A percentile compares a stretch with the other conserved stretches of the same genome.
phyloP scores from a whole-genome alignment of 148 eudicot species.

The Pharnaceum exiguum region DNA sequence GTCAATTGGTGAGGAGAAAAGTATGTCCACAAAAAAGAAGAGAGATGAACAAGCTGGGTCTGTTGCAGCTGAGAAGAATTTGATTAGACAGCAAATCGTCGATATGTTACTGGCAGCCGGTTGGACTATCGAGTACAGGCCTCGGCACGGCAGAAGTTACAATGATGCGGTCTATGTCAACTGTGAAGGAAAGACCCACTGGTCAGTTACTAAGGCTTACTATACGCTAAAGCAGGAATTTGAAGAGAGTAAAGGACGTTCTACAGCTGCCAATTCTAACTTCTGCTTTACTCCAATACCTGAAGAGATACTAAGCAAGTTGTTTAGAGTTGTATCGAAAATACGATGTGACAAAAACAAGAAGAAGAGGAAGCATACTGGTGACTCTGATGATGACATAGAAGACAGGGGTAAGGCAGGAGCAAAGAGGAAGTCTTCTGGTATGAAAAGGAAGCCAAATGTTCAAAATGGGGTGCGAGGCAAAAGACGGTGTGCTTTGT shows the following conservation, averaged over 20 bases:
- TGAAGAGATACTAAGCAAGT: slow-evolving; percentile 50
- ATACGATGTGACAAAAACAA: slow-evolving; percentile 31
- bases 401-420: slow-evolving; percentile 11
- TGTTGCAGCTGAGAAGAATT: slow-evolving; percentile 33
- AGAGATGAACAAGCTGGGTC: slow-evolving; percentile 18
- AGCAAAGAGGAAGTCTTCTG: slow-evolving; percentile 6
- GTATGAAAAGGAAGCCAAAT: slow-evolving; percentile 29
- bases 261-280: slow-evolving; percentile 14
- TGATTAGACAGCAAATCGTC: slow-evolving; percentile 54
- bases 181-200: slow-evolving; percentile 49
- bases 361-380: slow-evolving; percentile 17
- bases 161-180: slow-evolving; percentile 67
- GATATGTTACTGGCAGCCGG: slow-evolving; percentile 62
- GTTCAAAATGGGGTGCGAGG: slow-evolving; percentile 27
- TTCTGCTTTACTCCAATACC: slow-evolving; percentile 61
- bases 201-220: slow-evolving; percentile 91
- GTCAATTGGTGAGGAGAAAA: slow-evolving; percentile 2
- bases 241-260: slow-evolving; percentile 43
- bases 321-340: slow-evolving; percentile 47
- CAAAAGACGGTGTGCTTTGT: slow-evolving; percentile 52
- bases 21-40: slow-evolving; percentile 12
- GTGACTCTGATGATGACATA: slow-evolving; percentile 22
- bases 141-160: slow-evolving; percentile 50
- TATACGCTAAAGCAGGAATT: slow-evolving; percentile 37
- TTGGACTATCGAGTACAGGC: slow-evolving; percentile 73